Evolutionary conservation across 164 flowering plant genomes (phyloP).

Genomic region (Macadamia integrifolia): DNA sequence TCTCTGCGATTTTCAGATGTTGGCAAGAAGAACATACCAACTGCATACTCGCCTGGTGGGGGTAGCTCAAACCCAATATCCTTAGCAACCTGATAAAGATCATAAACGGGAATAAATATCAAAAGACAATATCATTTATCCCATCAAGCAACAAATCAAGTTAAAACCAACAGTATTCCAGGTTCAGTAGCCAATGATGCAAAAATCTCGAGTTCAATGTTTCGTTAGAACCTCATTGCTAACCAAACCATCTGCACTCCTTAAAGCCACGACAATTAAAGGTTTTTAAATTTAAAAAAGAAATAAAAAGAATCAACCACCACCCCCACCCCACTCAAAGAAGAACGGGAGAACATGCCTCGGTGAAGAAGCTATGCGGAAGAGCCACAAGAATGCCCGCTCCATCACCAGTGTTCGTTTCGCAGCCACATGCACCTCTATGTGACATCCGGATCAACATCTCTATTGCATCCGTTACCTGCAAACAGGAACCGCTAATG

Average conservation of each 20-base stretch:
- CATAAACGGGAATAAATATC: not conserved
- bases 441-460: constrained; percentile 75
- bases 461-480: constrained; percentile 74
- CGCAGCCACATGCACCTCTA: constrained; percentile 85
- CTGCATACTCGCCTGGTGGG: constrained; percentile 81
- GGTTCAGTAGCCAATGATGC: not conserved
- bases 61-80: constrained; percentile 83
- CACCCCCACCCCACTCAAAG: too few relatives aligned
- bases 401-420: constrained; percentile 80
- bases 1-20: constrained; percentile 77
- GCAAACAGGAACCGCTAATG: not conserved
- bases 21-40: constrained; percentile 96
- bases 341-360: constrained; percentile 25
- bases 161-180: not conserved
- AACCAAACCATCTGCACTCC: too few relatives aligned
- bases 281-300: not conserved
- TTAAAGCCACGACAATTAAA: not conserved
- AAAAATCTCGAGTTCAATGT: too few relatives aligned
- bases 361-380: constrained; percentile 58
- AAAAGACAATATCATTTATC: not conserved
- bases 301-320: too few relatives aligned
- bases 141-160: not conserved
- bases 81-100: constrained; percentile 49
- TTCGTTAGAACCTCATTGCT: too few relatives aligned
- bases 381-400: constrained; percentile 80